Evolutionary conservation across 2,329 filamentous ascomycete species (phyloP).

Genomic region (Ambrosiella cleistominuta): DNA sequence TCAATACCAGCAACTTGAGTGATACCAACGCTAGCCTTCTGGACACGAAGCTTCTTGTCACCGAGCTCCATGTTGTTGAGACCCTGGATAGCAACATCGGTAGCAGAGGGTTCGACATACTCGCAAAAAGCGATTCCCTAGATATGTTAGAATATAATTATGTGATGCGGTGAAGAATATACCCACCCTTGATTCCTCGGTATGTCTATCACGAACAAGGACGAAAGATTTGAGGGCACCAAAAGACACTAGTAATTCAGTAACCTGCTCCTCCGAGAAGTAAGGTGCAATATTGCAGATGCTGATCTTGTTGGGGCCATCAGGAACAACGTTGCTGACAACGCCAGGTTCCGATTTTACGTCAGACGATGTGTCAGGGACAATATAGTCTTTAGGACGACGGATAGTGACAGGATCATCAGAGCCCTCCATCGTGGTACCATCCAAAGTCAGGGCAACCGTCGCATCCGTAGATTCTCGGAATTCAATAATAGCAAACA

Average conservation of each 20-base stretch:
- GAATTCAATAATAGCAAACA: conserved; percentile 83
- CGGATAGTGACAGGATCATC: conserved; percentile 54
- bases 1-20: conserved; percentile 86
- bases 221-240: conserved; percentile 86
- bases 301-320: conserved; percentile 89
- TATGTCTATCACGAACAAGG: conserved; percentile 69
- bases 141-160: not conserved
- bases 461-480: conserved; percentile 76
- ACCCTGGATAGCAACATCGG: conserved; percentile 74
- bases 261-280: conserved; percentile 78
- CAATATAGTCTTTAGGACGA: conserved; percentile 92
- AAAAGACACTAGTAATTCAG: conserved; percentile 76
- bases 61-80: conserved; percentile 88
- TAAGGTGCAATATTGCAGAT: conserved; percentile 78
- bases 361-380: conserved; percentile 38
- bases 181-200: conserved; percentile 72
- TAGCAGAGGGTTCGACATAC: conserved; percentile 59
- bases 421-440: conserved; percentile 56
- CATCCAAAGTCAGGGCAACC: conserved; percentile 75
- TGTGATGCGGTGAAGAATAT: conserved; percentile 17
- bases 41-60: conserved; percentile 68
- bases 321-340: conserved; percentile 52
- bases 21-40: conserved; percentile 77
- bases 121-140: conserved; percentile 95
- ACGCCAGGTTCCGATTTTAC: not conserved